phyloP scores from a whole-genome alignment of 345 rosid species.

The Ailanthus altissimus region DNA sequence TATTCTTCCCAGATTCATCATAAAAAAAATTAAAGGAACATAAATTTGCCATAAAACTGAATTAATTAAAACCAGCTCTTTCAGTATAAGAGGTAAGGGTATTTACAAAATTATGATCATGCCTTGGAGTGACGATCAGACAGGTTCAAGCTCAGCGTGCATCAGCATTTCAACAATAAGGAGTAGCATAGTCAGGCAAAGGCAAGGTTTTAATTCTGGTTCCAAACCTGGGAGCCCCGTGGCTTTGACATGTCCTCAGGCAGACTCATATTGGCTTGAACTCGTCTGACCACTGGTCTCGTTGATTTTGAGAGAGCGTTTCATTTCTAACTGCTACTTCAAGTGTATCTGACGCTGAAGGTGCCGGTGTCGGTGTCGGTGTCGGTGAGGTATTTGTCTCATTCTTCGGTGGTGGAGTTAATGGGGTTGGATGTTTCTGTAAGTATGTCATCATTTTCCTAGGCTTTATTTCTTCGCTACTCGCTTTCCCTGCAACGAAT shows the following conservation, averaged over 20 bases:
- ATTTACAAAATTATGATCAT: not conserved
- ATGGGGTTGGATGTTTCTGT: constrained; percentile 24
- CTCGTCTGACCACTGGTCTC: not conserved
- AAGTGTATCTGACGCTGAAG: constrained; percentile 21
- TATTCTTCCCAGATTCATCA: not conserved
- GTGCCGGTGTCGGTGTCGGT: constrained; percentile 29
- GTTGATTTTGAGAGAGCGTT: constrained; percentile 23
- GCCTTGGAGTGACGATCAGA: not conserved
- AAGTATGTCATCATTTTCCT: constrained; percentile 49
- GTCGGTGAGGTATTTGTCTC: constrained; percentile 19
- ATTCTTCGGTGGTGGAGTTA: constrained; percentile 13
- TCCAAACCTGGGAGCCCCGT: constrained; percentile 15
- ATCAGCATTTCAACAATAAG: not conserved
- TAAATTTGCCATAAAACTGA: not conserved
- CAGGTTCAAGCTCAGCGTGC: not conserved
- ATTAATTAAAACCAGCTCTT: constrained; percentile 1
- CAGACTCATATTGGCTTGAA: constrained; percentile 8
- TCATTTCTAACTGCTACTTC: constrained; percentile 14
- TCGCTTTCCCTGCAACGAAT: constrained; percentile 30
- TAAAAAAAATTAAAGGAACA: not conserved
- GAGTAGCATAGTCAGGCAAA: not conserved
- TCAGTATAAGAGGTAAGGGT: not conserved
- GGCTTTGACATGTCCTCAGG: not conserved
- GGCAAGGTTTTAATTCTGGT: not conserved
- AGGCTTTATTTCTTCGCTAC: constrained; percentile 30